These are phyloP conservation scores for Leccinum variicolor DNA, from an alignment of 768 basidiomycete genomes.

Conservation along the genomic window DNA sequence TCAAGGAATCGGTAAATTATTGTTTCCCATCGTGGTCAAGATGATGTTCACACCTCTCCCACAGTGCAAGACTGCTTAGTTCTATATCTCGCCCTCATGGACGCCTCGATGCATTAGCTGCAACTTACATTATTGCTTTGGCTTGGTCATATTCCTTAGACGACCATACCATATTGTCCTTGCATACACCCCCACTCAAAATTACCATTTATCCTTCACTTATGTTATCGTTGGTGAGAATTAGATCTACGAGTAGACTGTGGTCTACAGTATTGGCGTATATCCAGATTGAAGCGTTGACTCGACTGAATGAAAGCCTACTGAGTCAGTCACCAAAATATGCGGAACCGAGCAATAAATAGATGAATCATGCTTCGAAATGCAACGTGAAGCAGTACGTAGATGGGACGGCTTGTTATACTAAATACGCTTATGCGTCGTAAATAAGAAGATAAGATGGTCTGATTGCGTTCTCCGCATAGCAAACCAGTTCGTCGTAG, in stretches of 20 bases:
- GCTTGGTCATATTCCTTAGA: slow-evolving; percentile 37
- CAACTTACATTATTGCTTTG: slow-evolving; percentile 22
- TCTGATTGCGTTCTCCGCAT: slow-evolving; percentile 66
- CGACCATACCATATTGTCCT: slow-evolving; percentile 21
- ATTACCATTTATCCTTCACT: slow-evolving; percentile 13
- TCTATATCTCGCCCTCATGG: slow-evolving; percentile 12
- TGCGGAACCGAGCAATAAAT: slow-evolving; percentile 2
- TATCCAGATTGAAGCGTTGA: background rate
- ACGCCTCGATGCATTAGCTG: slow-evolving; percentile 13
- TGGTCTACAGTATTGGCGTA: background rate
- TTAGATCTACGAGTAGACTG: background rate
- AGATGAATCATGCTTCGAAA: slow-evolving; percentile 2
- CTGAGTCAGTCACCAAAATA: background rate
- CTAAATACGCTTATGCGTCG: slow-evolving; percentile 35
- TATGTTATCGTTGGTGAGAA: background rate
- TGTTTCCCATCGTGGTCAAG: background rate
- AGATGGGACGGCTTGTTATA: background rate
- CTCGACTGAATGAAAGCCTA: background rate
- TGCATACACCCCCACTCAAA: slow-evolving; percentile 31
- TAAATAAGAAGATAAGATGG: slow-evolving; percentile 73
- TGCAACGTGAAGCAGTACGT: background rate
- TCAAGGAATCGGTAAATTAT: slow-evolving; percentile 67
- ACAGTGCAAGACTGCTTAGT: slow-evolving; percentile 25
- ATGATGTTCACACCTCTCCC: background rate
- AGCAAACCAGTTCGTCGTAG: slow-evolving; percentile 70